Base-by-base conservation (phyloP, 73 alveolate species). In the Paraurostyla sp. region DNA sequence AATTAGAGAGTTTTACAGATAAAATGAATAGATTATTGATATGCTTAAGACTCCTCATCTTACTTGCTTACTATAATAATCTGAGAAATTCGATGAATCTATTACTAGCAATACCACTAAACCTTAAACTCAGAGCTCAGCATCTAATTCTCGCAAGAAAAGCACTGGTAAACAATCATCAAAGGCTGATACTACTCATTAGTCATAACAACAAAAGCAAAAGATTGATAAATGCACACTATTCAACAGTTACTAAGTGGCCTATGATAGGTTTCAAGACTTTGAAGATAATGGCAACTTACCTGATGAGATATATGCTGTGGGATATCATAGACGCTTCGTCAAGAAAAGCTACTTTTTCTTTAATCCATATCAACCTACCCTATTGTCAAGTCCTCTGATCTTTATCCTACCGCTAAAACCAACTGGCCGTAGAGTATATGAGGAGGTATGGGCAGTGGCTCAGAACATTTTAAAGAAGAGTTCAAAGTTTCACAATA, bases 371-470 rank as follows among this genome's bases (percentile, higher is more conserved):
- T 50, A 40, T 29, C 41, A 85, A 49, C 83, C 85, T n/a, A 33
- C 65, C 54, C 33, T 85, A 7, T 11, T 85, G 6, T n/a, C 86
- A 7, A 69, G 46, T 33, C 87, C 92, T 23, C 0, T 81, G 22
- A 52, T 81, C 9, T 83, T 83, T 27, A 56, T 86, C 7, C 42
- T 52, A 20, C 93, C 83, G 0, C 29, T 56, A 2, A 52, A 81
- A 46, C 80, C 82, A 4, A 56, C 83, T 0, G 89, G 85, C 42
- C 50, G 89, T 52, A 48, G 75, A 36, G 56, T 86, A 16, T 86
- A 86, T 54, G 93, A 86, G 46, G 85, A 58, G 27, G 86, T 86
- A 0, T 86, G 89, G 89, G 71, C 89, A 3, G 57, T 84, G 0
- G 93, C 93, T n/a, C 23, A 43, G 40, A 48, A 84, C 45, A 43